Conservation (phyloP, 176 grass and related monocot genomes). For the Raddia guianensis region DNA sequence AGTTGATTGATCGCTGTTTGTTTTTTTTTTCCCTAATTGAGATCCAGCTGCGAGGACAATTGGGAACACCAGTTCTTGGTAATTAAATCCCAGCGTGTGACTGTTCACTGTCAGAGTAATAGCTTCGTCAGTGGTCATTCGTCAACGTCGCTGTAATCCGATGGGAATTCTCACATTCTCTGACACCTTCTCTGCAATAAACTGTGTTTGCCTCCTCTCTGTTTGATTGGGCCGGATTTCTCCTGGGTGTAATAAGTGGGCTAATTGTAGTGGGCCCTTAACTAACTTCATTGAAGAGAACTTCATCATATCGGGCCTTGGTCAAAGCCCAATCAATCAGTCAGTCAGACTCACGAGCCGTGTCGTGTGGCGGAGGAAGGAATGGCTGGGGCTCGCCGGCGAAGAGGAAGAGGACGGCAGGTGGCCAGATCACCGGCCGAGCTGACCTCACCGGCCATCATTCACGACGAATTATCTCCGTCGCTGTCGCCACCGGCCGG, state of each 20-base stretch:
- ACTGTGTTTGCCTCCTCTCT: neutral
- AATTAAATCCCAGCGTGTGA: neutral
- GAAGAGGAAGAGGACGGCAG: constrained; percentile 37
- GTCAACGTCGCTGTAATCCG: neutral
- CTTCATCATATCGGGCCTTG: neutral
- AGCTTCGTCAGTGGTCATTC: neutral
- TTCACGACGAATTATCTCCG: constrained; percentile 28
- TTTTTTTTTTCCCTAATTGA: neutral
- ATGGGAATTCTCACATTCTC: neutral
- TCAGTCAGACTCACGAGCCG: neutral
- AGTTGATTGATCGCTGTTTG: neutral
- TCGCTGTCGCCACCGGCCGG: constrained; percentile 21
- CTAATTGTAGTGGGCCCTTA: neutral
- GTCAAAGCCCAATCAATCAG: neutral
- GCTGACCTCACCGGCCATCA: neutral
- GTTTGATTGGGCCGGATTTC: neutral
- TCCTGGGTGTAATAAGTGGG: neutral
- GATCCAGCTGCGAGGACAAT: neutral
- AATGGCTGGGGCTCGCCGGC: constrained; percentile 38
- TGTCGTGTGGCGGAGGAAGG: neutral
- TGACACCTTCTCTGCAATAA: neutral
- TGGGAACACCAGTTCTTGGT: neutral
- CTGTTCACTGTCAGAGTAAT: neutral
- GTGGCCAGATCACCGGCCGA: constrained; percentile 30
- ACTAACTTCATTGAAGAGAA: neutral